Conservation (phyloP, 2,329 filamentous ascomycete species). For the Ophidiomyces ophidiicola region DNA sequence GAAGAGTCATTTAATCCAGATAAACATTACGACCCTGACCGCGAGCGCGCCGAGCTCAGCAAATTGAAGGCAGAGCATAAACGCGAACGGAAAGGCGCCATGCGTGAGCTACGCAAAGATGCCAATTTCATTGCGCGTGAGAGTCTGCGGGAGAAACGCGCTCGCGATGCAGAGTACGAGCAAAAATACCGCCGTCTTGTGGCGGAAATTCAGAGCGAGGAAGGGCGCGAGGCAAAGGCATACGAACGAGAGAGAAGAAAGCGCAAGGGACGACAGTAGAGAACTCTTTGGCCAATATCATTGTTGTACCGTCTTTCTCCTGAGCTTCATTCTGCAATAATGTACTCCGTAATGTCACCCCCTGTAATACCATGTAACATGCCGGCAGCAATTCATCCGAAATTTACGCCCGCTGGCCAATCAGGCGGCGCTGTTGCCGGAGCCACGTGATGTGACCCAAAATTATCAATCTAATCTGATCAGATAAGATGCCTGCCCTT, state of each 20-base stretch:
- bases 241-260: constrained; percentile 78
- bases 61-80: constrained; percentile 86
- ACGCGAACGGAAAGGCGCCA: constrained; percentile 84
- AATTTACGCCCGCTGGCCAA: too few species aligned
- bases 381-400: too few species aligned
- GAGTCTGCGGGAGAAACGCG: constrained; percentile 83
- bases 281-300: neutral
- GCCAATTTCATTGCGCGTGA: constrained; percentile 86
- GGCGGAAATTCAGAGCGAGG: constrained; percentile 90
- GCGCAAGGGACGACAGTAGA: constrained; percentile 51
- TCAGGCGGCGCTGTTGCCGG: neutral
- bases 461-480: constrained; percentile 10
- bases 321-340: too few species aligned
- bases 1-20: constrained; percentile 89
- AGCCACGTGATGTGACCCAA: constrained; percentile 3
- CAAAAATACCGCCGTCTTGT: constrained; percentile 87
- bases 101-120: constrained; percentile 91
- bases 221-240: constrained; percentile 70
- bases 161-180: constrained; percentile 85
- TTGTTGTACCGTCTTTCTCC: too few species aligned
- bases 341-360: too few species aligned
- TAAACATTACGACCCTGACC: constrained; percentile 94
- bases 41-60: constrained; percentile 70
- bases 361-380: too few species aligned
- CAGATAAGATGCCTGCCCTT: constrained; percentile 6